Conservation (phyloP, 2,329 filamentous ascomycete species). For the Onygenales sp. region DNA sequence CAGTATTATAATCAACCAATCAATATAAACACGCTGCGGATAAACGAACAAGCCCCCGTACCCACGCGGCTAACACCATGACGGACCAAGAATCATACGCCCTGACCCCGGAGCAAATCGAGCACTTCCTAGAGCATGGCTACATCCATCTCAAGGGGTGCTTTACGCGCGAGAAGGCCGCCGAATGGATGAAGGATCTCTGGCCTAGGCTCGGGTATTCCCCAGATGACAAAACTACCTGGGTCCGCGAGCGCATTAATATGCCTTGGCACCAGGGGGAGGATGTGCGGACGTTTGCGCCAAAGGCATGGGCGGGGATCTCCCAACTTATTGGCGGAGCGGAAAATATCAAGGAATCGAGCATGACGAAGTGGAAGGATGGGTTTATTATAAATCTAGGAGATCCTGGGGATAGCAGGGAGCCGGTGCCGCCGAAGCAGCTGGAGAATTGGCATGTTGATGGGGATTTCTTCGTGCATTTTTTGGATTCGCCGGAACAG, state of each 20-base stretch:
- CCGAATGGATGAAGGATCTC: constrained; percentile 39
- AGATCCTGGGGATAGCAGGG: constrained; percentile 42
- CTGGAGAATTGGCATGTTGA: constrained; percentile 58
- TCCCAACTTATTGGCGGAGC: constrained; percentile 58
- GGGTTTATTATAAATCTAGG: constrained; percentile 62
- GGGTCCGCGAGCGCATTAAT: constrained; percentile 52
- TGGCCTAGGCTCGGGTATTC: constrained; percentile 60
- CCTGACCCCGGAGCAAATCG: constrained; percentile 38
- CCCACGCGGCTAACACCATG: not conserved
- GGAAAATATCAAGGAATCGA: constrained; percentile 39
- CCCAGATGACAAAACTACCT: constrained; percentile 54
- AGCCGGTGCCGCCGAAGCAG: constrained; percentile 42
- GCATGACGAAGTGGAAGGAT: constrained; percentile 52
- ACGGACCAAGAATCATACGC: not conserved
- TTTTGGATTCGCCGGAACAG: constrained; percentile 61
- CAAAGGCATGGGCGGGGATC: constrained; percentile 57
- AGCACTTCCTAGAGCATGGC: constrained; percentile 47
- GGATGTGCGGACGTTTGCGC: constrained; percentile 47
- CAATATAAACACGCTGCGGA: not conserved
- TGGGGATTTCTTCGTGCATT: constrained; percentile 65
- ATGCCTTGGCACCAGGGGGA: constrained; percentile 55
- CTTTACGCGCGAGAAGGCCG: constrained; percentile 41
- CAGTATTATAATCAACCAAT: not conserved
- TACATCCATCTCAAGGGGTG: constrained; percentile 46
- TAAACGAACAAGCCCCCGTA: too few species aligned